These are phyloP conservation scores for Clonostachys byssicola DNA, from an alignment of 2,329 filamentous ascomycete species.

Conservation along the genomic window DNA sequence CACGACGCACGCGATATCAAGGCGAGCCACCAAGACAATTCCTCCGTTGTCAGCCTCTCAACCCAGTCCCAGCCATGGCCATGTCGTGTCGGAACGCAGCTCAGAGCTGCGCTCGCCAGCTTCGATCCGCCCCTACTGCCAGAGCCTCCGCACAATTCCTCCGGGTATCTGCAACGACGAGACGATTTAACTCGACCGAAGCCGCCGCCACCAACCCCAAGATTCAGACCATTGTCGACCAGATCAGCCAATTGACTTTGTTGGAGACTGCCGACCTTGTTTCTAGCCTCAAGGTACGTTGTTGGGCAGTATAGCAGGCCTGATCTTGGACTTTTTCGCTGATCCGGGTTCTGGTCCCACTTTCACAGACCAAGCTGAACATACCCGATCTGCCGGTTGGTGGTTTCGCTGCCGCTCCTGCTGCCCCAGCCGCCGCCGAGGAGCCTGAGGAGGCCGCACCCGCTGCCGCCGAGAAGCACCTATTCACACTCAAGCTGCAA, in stretches of 20 bases:
- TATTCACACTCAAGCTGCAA: constrained; percentile 94
- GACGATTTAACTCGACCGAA: constrained; percentile 88
- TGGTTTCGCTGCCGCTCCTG: constrained; percentile 73
- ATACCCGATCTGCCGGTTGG: constrained; percentile 97
- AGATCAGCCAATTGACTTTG: constrained; percentile 97
- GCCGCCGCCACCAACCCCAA: constrained; percentile 73
- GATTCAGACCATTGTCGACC: constrained; percentile 91
- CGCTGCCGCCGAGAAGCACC: constrained; percentile 88
- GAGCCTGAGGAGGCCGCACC: constrained; percentile 87
- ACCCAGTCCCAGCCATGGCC: constrained; percentile 45
- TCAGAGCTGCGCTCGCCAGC: constrained; percentile 60
- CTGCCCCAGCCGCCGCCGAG: constrained; percentile 61
- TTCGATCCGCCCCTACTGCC: constrained; percentile 43
- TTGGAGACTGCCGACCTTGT: constrained; percentile 97
- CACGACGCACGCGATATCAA: constrained; percentile 10
- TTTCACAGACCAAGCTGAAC: constrained; percentile 76
- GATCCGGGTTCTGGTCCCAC: neutral
- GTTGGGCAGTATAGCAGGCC: constrained; percentile 3
- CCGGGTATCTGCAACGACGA: constrained; percentile 43
- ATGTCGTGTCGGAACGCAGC: constrained; percentile 60
- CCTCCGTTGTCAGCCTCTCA: constrained; percentile 5
- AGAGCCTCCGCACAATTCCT: constrained; percentile 42
- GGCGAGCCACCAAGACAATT: constrained; percentile 2
- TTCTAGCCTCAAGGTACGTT: constrained; percentile 80
- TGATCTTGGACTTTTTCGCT: neutral